Evolutionary conservation across 768 basidiomycete genomes (phyloP).

Genomic region (Lentinula lateritia): DNA sequence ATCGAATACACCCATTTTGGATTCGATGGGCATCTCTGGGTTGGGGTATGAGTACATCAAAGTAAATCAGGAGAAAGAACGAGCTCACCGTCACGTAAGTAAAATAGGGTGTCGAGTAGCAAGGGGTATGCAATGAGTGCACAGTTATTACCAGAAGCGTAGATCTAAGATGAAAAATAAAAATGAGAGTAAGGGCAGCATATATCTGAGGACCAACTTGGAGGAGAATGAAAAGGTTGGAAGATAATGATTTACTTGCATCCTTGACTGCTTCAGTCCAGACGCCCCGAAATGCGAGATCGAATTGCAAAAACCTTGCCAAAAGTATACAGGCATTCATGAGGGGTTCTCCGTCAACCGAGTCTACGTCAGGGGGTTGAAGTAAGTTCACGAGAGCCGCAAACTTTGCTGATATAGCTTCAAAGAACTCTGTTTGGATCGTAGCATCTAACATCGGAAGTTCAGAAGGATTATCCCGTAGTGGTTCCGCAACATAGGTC

Average conservation of each 20-base stretch:
- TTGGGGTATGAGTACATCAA: no score
- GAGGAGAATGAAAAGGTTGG: slow-evolving; percentile 41
- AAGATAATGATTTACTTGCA: slow-evolving; percentile 34
- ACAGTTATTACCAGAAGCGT: slow-evolving; percentile 45
- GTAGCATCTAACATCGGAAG: slow-evolving; percentile 46
- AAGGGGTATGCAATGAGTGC: slow-evolving; percentile 59
- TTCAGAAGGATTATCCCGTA: slow-evolving; percentile 39
- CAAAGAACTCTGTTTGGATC: slow-evolving; percentile 55
- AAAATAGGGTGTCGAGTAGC: slow-evolving; percentile 69
- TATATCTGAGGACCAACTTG: slow-evolving; percentile 35
- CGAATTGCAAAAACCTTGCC: slow-evolving; percentile 67
- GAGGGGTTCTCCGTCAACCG: slow-evolving; percentile 15
- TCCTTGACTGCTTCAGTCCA: slow-evolving; percentile 53
- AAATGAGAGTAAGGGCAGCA: slow-evolving; percentile 5
- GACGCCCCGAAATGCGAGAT: slow-evolving; percentile 54
- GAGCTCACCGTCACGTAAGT: slow-evolving; percentile 63
- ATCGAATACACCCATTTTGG: slow-evolving; percentile 50
- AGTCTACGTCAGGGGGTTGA: slow-evolving; percentile 14
- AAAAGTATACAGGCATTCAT: slow-evolving; percentile 49
- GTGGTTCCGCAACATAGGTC: slow-evolving; percentile 61
- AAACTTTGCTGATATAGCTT: slow-evolving; percentile 42
- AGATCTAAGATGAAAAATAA: slow-evolving; percentile 33
- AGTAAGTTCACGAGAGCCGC: slow-evolving; percentile 31
- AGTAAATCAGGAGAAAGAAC: not conserved
- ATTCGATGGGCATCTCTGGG: slow-evolving; percentile 58